phyloP scores from a whole-genome alignment of 2,329 filamentous ascomycete species.

The Purpureocillium takamizusanense region DNA sequence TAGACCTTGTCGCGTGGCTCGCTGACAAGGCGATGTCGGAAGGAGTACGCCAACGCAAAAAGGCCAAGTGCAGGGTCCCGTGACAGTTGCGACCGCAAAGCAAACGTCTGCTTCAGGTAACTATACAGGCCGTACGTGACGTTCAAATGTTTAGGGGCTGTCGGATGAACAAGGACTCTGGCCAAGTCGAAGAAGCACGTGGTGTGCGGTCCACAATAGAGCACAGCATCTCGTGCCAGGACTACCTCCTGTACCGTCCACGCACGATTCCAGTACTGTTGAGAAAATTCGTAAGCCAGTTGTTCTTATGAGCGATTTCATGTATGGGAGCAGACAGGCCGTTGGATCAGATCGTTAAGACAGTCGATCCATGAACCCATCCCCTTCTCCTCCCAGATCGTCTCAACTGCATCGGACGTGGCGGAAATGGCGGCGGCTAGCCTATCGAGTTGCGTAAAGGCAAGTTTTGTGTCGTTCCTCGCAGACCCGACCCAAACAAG shows the following conservation, averaged over 20 bases:
- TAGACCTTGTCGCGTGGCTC: not conserved
- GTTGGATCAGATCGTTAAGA: not conserved
- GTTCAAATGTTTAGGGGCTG: not conserved
- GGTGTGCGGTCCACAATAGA: no score
- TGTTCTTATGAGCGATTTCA: no score
- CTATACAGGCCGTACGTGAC: not conserved
- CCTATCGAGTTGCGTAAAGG: not conserved
- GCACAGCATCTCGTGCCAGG: no score
- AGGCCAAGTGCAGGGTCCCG: not conserved
- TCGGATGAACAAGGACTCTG: not conserved
- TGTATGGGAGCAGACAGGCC: not conserved
- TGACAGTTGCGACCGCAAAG: not conserved
- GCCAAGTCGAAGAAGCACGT: not conserved
- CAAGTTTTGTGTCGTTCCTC: not conserved
- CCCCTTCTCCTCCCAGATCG: not conserved
- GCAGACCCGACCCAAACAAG: conserved; percentile 6
- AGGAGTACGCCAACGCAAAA: not conserved
- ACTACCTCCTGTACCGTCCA: no score
- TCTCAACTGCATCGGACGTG: no score
- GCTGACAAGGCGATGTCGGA: not conserved
- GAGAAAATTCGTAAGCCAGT: no score
- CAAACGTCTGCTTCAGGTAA: not conserved
- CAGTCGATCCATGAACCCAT: not conserved
- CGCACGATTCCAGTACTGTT: no score
- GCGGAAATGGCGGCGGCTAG: not conserved